Base-by-base conservation (phyloP, 2,329 filamentous ascomycete species). In the Aspergillus calidoustus region DNA sequence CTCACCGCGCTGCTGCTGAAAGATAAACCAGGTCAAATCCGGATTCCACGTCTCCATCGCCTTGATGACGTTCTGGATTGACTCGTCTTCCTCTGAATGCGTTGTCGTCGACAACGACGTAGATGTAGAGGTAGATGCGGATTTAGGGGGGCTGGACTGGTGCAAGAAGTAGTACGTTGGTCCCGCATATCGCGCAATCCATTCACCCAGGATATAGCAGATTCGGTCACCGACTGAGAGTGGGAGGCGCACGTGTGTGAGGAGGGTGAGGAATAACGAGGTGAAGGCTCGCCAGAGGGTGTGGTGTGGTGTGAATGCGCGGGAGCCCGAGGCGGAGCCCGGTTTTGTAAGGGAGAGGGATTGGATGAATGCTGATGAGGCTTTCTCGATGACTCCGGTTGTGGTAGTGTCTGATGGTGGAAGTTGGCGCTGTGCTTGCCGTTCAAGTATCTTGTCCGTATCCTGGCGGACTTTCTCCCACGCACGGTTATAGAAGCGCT, bases 11-110 rank as follows among this genome's bases (percentile, higher is more conserved):
- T 73, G 66, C 25, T 66, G 66, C 56, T 67, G 65, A 54, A 80
- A 80, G 6, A 79, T 66, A 57, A 79, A 76, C 78, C 78, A 80
- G 0, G 78, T 74, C 31, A 80, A 56, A 66, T 80, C 78, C 9
- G 69, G 64, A 62, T 80, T 80, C 76, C 76, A 79, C 9, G 69
- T 71, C 63, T 78, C 72, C 78, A 80, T 79, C 1, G 77, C 74
- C 9, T 65, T 66, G 50, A 80, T 74, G 1, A 72, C 74, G 11
- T 63, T 55, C 9, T 76, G 67, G 13, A 77, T 68, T 2, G 68
- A 66, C 11, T 68, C 56, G 19, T 71, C 60, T 7, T 66, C 41
- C n/a, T 30, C 47, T 2, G 25, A 22, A 7, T 55, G 43, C 3
- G 43, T 6, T 23, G 17, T 3, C 4, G 48, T 6, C 30, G 19